Conservation (phyloP, 768 basidiomycete genomes). For the Mycena venus region DNA sequence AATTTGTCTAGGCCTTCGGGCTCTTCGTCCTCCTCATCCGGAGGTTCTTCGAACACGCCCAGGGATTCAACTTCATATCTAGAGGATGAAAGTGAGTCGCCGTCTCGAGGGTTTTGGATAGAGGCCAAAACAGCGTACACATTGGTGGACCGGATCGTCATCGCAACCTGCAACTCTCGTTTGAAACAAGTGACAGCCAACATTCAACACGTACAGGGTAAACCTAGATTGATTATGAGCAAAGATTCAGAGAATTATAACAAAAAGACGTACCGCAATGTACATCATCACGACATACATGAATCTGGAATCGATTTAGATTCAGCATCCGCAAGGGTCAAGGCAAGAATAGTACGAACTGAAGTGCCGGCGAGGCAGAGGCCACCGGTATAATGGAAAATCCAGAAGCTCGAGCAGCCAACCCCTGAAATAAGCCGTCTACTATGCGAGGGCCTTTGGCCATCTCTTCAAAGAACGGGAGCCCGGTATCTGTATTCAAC, state of each 20-base stretch:
- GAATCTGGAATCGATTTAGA: constrained; percentile 55
- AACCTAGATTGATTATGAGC: constrained; percentile 42
- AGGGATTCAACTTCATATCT: constrained; percentile 81
- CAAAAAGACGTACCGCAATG: constrained; percentile 62
- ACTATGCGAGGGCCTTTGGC: constrained; percentile 55
- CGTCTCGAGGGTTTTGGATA: not conserved
- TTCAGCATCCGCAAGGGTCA: not conserved
- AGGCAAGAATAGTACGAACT: constrained; percentile 55
- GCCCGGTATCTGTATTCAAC: constrained; percentile 51
- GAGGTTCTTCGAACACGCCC: constrained; percentile 71
- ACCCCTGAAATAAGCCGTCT: constrained; percentile 66
- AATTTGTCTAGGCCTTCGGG: constrained; percentile 54
- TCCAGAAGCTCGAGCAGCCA: constrained; percentile 67
- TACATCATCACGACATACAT: constrained; percentile 87
- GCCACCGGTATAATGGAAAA: constrained; percentile 62
- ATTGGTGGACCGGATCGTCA: constrained; percentile 77
- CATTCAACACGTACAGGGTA: constrained; percentile 53
- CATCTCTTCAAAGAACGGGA: constrained; percentile 53
- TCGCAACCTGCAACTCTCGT: constrained; percentile 53
- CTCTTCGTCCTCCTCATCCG: constrained; percentile 65
- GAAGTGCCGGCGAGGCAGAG: constrained; percentile 74
- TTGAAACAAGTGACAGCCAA: not conserved
- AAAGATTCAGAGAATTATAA: not conserved
- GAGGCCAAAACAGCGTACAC: constrained; percentile 58
- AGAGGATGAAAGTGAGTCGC: not conserved